These are phyloP conservation scores for Podila epicladia DNA, from an alignment of 192 early-diverging fungal species.

Conservation along the genomic window DNA sequence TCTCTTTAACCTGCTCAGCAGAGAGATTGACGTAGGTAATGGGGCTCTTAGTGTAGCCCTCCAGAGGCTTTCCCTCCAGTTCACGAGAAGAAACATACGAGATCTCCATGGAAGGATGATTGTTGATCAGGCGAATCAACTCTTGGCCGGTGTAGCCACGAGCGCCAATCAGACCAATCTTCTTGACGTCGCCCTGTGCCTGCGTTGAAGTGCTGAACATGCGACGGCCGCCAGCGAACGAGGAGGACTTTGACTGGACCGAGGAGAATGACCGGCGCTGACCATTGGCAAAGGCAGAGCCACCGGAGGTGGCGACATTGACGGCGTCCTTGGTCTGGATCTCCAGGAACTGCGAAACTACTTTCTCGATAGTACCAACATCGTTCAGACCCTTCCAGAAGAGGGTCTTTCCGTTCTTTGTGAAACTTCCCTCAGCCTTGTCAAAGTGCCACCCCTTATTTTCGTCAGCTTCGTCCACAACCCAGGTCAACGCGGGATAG, in stretches of 20 bases:
- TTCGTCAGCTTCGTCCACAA: conserved; percentile 75
- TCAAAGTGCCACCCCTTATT: conserved; percentile 97
- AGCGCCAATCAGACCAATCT: conserved; percentile 95
- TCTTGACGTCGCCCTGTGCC: conserved; percentile 46
- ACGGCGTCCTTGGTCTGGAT: conserved; percentile 39
- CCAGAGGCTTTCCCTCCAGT: conserved; percentile 86
- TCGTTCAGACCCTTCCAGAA: conserved; percentile 96
- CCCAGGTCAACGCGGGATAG: conserved; percentile 85
- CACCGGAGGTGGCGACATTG: conserved; percentile 24
- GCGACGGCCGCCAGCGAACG: conserved; percentile 58
- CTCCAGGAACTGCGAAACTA: conserved; percentile 67
- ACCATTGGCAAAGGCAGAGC: conserved; percentile 23
- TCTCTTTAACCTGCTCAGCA: conserved; percentile 70
- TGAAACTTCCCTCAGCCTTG: conserved; percentile 88
- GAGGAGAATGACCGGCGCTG: conserved; percentile 72
- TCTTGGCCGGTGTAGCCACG: conserved; percentile 98
- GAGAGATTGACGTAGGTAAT: conserved; percentile 86
- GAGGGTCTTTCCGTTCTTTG: conserved; percentile 76
- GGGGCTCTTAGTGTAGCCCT: conserved; percentile 74
- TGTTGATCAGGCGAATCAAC: conserved; percentile 89
- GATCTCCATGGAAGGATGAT: conserved; percentile 87
- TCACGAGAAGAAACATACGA: conserved; percentile 95
- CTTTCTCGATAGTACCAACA: conserved; percentile 76
- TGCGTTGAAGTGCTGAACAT: conserved; percentile 63
- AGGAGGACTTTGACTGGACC: conserved; percentile 26